Percentiles rank a stretch among this genome's conserved stretches.
These are phyloP conservation scores for Pythium inflatum DNA, from an alignment of 352 stramenopile species.

Conservation along the genomic window DNA sequence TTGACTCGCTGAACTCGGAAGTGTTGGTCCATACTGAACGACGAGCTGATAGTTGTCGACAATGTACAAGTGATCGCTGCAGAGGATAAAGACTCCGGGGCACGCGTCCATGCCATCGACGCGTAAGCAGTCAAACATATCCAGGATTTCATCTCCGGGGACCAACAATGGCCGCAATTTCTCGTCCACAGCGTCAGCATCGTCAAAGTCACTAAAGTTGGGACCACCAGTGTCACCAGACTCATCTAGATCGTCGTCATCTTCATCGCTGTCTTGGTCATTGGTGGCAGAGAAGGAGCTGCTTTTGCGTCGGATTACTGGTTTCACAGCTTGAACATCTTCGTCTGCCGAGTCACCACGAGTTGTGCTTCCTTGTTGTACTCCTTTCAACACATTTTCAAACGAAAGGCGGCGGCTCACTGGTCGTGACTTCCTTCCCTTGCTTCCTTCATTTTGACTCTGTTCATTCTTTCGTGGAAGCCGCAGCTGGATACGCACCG, in stretches of 20 bases:
- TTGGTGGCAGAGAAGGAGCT: slow-evolving; percentile 12
- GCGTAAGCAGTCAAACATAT: slow-evolving; percentile 71
- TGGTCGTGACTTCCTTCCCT: slow-evolving; percentile 9
- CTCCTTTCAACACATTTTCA: slow-evolving; percentile 18
- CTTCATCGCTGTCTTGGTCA: slow-evolving; percentile 28
- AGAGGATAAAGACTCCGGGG: slow-evolving; percentile 69
- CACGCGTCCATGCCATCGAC: slow-evolving; percentile 83
- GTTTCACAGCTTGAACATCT: background rate
- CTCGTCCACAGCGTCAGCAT: slow-evolving; percentile 51
- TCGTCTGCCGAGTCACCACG: background rate
- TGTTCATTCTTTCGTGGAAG: slow-evolving; percentile 4
- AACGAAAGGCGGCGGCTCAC: slow-evolving; percentile 26
- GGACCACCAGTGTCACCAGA: slow-evolving; percentile 20
- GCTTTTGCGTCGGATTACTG: background rate
- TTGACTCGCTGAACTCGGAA: background rate
- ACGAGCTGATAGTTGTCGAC: slow-evolving; percentile 70
- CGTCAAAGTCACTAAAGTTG: slow-evolving; percentile 16
- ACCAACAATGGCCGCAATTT: slow-evolving; percentile 71
- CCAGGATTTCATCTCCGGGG: slow-evolving; percentile 64
- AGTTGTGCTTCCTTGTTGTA: background rate
- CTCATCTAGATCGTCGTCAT: slow-evolving; percentile 32
- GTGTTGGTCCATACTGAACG: slow-evolving; percentile 27
- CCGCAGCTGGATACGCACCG: slow-evolving; percentile 19
- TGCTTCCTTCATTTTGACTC: background rate
- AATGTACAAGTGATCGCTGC: slow-evolving; percentile 72